A percentile compares a stretch with the other conserved stretches of the same genome.
phyloP scores from a whole-genome alignment of 768 basidiomycete species.

The Glaciozyma antarctica region DNA sequence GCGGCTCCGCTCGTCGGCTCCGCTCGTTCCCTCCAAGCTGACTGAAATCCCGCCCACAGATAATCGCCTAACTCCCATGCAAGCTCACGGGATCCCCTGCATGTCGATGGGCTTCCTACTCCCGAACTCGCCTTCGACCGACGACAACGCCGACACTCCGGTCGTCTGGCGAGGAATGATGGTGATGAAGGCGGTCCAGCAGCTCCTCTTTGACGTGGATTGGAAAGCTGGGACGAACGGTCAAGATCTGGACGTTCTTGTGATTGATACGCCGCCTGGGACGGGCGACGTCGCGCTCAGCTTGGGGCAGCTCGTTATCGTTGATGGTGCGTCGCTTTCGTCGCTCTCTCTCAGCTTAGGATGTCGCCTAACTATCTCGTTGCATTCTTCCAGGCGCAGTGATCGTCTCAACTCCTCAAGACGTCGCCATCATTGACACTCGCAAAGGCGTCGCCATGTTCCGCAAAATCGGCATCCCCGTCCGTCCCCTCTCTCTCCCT shows the following conservation, averaged over 20 bases:
- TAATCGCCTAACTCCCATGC: constrained; percentile 69
- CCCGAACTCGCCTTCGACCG: constrained; percentile 41
- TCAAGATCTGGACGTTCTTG: constrained; percentile 64
- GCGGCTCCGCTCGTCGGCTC: constrained; percentile 30
- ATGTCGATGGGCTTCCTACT: constrained; percentile 98
- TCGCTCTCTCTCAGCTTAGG: background rate
- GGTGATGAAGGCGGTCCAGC: constrained; percentile 97
- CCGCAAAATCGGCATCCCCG: constrained; percentile 75
- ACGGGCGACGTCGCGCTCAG: constrained; percentile 94
- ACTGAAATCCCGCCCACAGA: constrained; percentile 41
- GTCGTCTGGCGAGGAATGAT: constrained; percentile 94
- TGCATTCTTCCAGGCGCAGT: constrained; percentile 56
- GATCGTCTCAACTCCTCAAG: constrained; percentile 91
- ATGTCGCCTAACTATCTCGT: background rate
- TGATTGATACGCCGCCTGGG: constrained; percentile 93
- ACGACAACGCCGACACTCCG: constrained; percentile 53
- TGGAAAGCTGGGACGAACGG: constrained; percentile 51
- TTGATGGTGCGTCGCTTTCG: constrained; percentile 57
- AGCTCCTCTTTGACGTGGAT: constrained; percentile 90
- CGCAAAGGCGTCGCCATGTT: constrained; percentile 90
- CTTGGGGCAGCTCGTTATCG: constrained; percentile 71
- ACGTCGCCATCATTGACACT: constrained; percentile 82
- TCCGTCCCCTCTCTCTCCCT: constrained; percentile 42
- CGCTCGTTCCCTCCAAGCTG: background rate
- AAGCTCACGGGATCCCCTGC: constrained; percentile 78